phyloP scores from a whole-genome alignment of 352 stramenopile genomes.

The Pythium brachiatum region DNA sequence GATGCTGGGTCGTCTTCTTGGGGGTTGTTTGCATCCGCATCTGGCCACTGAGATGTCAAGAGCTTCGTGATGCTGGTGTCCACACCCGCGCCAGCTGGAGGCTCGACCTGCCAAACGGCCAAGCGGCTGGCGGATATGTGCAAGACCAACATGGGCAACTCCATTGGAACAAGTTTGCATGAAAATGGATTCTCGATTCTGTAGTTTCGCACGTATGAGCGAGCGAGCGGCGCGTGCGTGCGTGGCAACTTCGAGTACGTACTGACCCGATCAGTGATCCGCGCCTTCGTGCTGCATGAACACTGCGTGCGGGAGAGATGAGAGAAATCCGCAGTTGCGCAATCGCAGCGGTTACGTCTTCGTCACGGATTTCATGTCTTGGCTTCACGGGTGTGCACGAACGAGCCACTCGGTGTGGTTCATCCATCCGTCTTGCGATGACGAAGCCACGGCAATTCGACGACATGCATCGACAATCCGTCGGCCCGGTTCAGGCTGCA shows the following conservation, averaged over 20 bases:
- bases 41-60: constrained; percentile 1
- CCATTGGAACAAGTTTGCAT: no score
- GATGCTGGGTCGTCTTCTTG: not conserved
- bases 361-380: not conserved
- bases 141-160: not conserved
- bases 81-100: not conserved
- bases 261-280: not conserved
- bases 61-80: not conserved
- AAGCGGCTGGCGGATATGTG: not conserved
- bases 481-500: not conserved
- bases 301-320: not conserved
- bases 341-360: constrained; percentile 6
- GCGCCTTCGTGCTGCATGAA: not conserved
- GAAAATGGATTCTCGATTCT: not conserved
- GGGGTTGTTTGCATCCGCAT: not conserved
- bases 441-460: not conserved
- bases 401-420: not conserved
- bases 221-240: not conserved
- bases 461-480: not conserved
- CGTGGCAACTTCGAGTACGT: not conserved
- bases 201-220: not conserved
- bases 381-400: constrained; percentile 9
- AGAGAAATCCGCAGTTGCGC: constrained; percentile 3
- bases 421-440: constrained; percentile 1
- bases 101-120: not conserved